Conservation (phyloP, 495 filamentous ascomycete genomes). For the Xylaria venustula region DNA sequence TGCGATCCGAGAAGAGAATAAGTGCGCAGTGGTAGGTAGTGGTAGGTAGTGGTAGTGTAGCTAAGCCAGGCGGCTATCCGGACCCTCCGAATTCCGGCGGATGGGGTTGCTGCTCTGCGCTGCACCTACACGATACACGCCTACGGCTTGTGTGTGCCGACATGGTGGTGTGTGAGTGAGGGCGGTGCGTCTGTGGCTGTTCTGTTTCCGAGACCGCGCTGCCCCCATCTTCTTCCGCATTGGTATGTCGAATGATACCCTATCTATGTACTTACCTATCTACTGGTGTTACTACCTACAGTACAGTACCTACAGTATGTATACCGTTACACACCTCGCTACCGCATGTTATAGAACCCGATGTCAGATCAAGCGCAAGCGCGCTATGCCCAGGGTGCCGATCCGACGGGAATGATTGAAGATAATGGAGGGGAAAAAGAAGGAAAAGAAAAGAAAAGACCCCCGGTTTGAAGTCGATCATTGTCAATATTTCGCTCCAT, state of each 20-base stretch:
- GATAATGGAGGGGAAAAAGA: not conserved
- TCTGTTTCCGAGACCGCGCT: not conserved
- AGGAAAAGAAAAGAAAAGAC: not conserved
- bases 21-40: too few relatives aligned
- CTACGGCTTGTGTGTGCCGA: not conserved
- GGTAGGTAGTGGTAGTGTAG: not conserved
- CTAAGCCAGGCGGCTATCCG: conserved; percentile 12
- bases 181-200: conserved; percentile 12
- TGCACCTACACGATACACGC: not conserved
- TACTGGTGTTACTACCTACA: too few relatives aligned
- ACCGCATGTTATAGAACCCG: not conserved
- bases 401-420: not conserved
- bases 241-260: not conserved
- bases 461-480: conserved; percentile 3
- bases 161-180: too few relatives aligned
- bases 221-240: not conserved
- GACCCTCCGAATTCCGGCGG: not conserved
- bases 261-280: too few relatives aligned
- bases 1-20: not conserved
- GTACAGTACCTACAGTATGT: too few relatives aligned
- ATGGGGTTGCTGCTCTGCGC: not conserved
- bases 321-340: not conserved
- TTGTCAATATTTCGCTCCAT: not conserved
- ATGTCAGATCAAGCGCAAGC: conserved; percentile 27
- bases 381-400: conserved; percentile 13